These are phyloP conservation scores for Euclidium syriacum DNA, from an alignment of 345 rosid genomes.

Conservation along the genomic window DNA sequence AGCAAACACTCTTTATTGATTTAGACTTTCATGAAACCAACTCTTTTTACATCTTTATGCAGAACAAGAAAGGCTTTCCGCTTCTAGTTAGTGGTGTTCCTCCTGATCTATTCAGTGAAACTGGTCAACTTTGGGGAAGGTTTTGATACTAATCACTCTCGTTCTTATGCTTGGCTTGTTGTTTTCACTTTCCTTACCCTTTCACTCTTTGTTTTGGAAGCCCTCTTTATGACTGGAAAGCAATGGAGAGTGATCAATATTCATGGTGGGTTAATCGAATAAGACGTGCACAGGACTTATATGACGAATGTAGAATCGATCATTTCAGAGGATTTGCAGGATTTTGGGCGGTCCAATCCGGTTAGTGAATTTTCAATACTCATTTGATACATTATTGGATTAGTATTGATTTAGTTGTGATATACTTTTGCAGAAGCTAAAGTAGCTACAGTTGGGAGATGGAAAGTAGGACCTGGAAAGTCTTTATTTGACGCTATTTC, in stretches of 20 bases:
- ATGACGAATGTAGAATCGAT: slow-evolving; percentile 87
- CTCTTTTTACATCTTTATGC: slow-evolving; percentile 21
- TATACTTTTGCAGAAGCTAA: slow-evolving; percentile 72
- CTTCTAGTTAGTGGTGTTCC: slow-evolving; percentile 88
- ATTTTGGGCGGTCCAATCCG: slow-evolving; percentile 89
- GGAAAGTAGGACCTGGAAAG: slow-evolving; percentile 99
- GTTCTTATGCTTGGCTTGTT: not conserved
- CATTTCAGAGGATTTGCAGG: slow-evolving; percentile 99
- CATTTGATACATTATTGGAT: not conserved
- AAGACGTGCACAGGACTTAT: slow-evolving; percentile 65
- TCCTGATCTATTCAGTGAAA: slow-evolving; percentile 93
- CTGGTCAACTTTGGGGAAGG: slow-evolving; percentile 98
- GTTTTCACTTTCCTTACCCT: too few species aligned
- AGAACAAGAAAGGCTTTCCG: slow-evolving; percentile 83
- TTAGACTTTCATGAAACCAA: not conserved
- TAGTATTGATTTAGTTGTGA: not conserved
- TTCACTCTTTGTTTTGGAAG: slow-evolving; percentile 36
- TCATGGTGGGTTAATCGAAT: slow-evolving; percentile 89
- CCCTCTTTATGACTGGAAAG: slow-evolving; percentile 94
- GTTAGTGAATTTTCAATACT: slow-evolving; percentile 39
- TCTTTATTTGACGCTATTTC: slow-evolving; percentile 76
- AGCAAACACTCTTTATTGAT: not conserved
- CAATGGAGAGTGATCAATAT: slow-evolving; percentile 80
- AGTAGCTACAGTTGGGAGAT: slow-evolving; percentile 71
- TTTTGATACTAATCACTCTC: slow-evolving; percentile 21